Conservation (phyloP, 177 flowering plant genomes). For the Telopea speciosissima region DNA sequence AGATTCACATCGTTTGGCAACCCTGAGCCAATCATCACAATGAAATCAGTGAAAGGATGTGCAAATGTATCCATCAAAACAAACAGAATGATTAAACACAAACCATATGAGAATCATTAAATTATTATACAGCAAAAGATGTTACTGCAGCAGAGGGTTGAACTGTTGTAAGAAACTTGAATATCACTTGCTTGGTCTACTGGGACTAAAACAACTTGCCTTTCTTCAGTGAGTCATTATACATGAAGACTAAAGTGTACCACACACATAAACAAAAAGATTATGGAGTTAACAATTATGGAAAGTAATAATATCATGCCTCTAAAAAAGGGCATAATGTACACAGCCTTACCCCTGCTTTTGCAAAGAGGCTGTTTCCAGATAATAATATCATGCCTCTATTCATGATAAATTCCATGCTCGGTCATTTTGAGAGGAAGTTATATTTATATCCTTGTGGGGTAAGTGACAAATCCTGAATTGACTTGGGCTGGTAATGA, state of each 20-base stretch:
- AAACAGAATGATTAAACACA: background rate
- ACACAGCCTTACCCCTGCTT: too few relatives aligned
- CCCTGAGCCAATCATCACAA: slow-evolving; percentile 30
- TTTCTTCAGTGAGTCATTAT: background rate
- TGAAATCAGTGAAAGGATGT: slow-evolving; percentile 1
- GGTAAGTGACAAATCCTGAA: background rate
- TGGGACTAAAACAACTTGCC: background rate
- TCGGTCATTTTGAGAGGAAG: background rate
- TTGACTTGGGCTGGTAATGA: background rate
- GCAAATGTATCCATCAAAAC: background rate
- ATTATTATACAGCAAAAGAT: background rate
- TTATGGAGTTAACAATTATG: background rate
- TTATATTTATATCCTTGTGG: background rate
- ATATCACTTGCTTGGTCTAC: background rate
- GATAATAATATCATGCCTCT: background rate
- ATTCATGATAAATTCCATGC: background rate
- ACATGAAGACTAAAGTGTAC: background rate
- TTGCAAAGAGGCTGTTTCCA: too few relatives aligned
- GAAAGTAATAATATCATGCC: background rate
- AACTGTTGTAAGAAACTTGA: background rate
- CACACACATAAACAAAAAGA: too few relatives aligned
- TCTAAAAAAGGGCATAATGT: too few relatives aligned
- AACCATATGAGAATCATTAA: background rate
- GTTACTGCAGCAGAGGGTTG: background rate
- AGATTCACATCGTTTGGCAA: slow-evolving; percentile 74